Evolutionary conservation across 2,329 filamentous ascomycete genomes (phyloP), one percentile per base, ranked within the genome.

Genomic region (Aspergillus japonicus): DNA sequence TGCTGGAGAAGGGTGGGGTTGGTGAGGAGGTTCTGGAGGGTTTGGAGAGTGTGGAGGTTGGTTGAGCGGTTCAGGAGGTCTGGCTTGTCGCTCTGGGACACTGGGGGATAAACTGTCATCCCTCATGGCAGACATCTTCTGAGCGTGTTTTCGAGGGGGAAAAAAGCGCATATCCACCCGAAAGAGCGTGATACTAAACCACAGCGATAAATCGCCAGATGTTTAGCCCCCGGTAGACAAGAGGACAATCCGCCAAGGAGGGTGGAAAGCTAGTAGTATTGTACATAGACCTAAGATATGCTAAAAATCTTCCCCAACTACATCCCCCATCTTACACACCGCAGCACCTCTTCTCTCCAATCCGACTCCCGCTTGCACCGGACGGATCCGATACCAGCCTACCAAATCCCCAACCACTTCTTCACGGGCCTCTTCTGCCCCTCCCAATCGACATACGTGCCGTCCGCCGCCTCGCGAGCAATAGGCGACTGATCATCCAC

Each of bases 371-470:
- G 4, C 5, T 35, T 4, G 11, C 12, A 35, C 33, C 14, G 12
- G 33, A 35, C 10, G 11, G 4, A 16, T 35, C 33, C 11, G 4
- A 4, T 6, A 35, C 1, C 39, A 16, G 16, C 16, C 39, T 44
- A 92, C 83, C 92, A 96, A 70, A 96, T 89, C 14, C 92, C 92
- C 68, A 95, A 80, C 86, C 89, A 93, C 81, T 91, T 93, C 85
- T 92, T 93, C 58, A 87, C 79, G 59, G 82, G 81, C 66, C 61
- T 77, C 77, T 80, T 85, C 71, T 78, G 78, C 63, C 71, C 70
- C 58, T 75, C 70, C 64, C 67, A 73, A 66, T 76, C 73, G 54
- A 72, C 69, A 68, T 69, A 73, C 58, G 68, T 62, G 50, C 57
- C 64, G 71, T 74, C 31, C 39, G 3, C 39, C 39, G 6, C 39